Evolutionary conservation across 306 rosid species (phyloP), one percentile per base, ranked within the genome.

Genomic region (Hippophae gyantsensis): DNA sequence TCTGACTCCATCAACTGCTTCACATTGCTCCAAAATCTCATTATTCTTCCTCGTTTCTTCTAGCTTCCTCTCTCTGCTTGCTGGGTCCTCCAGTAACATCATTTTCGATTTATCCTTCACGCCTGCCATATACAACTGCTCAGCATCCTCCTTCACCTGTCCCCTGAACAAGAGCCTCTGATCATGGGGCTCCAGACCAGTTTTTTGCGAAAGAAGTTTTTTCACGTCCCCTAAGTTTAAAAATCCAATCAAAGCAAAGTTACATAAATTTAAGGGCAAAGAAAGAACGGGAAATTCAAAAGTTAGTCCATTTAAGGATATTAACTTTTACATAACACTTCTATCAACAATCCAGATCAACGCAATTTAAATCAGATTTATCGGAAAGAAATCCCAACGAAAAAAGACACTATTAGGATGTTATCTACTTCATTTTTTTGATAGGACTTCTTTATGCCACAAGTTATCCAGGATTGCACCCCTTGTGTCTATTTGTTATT

Each of bases 141-240:
- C 92, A 40, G 70, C 89, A 49, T 87, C 79, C 7, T 76, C 89
- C 70, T 74, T 85, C 70, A 87, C 95, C 72, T 81, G 74, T 46
- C 87, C 96, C 60, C 73, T 72, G 63, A 85, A 87, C 67, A 83
- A 79, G 32, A 87, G 92, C 13, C 75, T 74, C 73, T 87, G 98
- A 67, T 72, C 86, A 58, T 73, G 67, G 26, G 84, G 83, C 74
- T 61, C 65, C 73, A 90, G 75, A 69, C 89, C 86, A 55, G 89
- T 78, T 79, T 74, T 83, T 42, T 79, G 80, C 14, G 69, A 69
- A 42, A 87, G 83, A 45, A 64, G 57, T 9, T 74, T 76, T 78
- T 90, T 87, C 55, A 83, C 62, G 63, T 90, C 96, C 76, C 89
- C 98, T 90, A 81, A 11, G 52, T 69, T 44, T 23, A 38, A 66